Evolutionary conservation across 805 yeast genomes (phyloP), one percentile per base, ranked within the genome.

Genomic region (Grigorovia humatica): DNA sequence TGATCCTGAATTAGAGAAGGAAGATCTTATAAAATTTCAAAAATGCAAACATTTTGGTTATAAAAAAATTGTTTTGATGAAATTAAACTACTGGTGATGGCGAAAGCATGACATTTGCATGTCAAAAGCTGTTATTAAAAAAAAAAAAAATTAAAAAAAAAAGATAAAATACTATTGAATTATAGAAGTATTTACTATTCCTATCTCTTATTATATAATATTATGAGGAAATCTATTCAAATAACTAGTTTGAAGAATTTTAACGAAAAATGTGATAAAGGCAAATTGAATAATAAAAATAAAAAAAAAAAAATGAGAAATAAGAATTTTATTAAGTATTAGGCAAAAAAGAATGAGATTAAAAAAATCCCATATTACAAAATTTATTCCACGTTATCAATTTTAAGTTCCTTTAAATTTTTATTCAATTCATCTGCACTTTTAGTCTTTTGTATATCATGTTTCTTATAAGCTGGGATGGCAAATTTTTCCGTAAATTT

Each of bases 381-480:
- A 3, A 38, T 38, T n/a, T 38, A 38, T 15, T 38, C 42, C n/a
- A 38, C 42, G 13, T 38, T n/a, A 38, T 38, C 15, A 15, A 38
- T 38, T 7, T 38, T n/a, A 7, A 38, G 15, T 15, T 38, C 17
- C n/a, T 38, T 38, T 38, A 38, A 38, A 12, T 2, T 38, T n/a
- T 38, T 15, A n/a, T 38, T 38, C 17, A 38, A n/a, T 38, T 38
- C 42, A 38, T 8, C 8, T 15, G n/a, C 13, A 38, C 42, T 38
- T n/a, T 38, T 13, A 3, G 18, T 15, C 43, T 57, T 48, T 52
- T 67, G 65, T 11, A 64, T 46, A 51, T 61, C 62, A 52, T 69
- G 63, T 69, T 86, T 83, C 62, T 79, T 68, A 54, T 70, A 76
- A 13, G 88, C 93, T 12, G 93, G 88, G 41, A 80, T 77, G 46